Percentiles rank a stretch among this genome's conserved stretches.
phyloP scores from a whole-genome alignment of 805 yeast genomes.

The Hanseniaspora clermontiae region DNA sequence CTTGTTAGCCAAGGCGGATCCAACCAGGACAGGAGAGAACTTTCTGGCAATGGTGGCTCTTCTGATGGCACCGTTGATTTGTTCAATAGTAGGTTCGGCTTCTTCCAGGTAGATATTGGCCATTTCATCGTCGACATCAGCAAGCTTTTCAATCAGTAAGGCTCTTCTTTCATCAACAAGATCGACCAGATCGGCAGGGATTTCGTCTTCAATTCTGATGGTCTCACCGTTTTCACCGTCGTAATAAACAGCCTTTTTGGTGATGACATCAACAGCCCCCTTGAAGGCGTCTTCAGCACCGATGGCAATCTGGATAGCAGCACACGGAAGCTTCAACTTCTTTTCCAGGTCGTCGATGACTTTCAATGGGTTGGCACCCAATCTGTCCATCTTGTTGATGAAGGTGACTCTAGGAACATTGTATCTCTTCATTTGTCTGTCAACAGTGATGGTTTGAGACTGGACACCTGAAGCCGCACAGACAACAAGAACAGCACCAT shows the following conservation, averaged over 20 bases:
- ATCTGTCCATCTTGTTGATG: slow-evolving; percentile 96
- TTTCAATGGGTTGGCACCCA: slow-evolving; percentile 96
- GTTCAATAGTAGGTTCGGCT: slow-evolving; percentile 68
- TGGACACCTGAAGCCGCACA: slow-evolving; percentile 99
- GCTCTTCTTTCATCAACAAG: slow-evolving; percentile 84
- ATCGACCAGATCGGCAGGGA: slow-evolving; percentile 71
- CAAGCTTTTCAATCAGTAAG: slow-evolving; percentile 77
- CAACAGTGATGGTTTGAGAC: slow-evolving; percentile 96
- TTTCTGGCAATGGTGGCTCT: slow-evolving; percentile 89
- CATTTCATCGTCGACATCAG: slow-evolving; percentile 95
- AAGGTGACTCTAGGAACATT: slow-evolving; percentile 94
- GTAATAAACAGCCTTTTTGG: slow-evolving; percentile 74
- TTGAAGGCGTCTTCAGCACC: slow-evolving; percentile 76
- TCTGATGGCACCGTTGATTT: slow-evolving; percentile 80
- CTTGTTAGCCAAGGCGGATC: slow-evolving; percentile 92
- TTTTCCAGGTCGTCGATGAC: slow-evolving; percentile 83
- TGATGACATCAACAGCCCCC: slow-evolving; percentile 87
- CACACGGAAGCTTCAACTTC: slow-evolving; percentile 86
- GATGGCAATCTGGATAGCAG: slow-evolving; percentile 95
- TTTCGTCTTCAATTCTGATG: slow-evolving; percentile 42
- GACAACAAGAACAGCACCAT: slow-evolving; percentile 95
- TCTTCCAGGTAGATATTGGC: slow-evolving; percentile 90
- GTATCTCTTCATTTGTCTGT: slow-evolving; percentile 96
- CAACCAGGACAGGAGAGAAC: slow-evolving; percentile 99
- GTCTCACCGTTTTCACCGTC: slow-evolving; percentile 85